Conservation (phyloP, 2,329 filamentous ascomycete genomes). For the Aspergillus pseudotamarii region DNA sequence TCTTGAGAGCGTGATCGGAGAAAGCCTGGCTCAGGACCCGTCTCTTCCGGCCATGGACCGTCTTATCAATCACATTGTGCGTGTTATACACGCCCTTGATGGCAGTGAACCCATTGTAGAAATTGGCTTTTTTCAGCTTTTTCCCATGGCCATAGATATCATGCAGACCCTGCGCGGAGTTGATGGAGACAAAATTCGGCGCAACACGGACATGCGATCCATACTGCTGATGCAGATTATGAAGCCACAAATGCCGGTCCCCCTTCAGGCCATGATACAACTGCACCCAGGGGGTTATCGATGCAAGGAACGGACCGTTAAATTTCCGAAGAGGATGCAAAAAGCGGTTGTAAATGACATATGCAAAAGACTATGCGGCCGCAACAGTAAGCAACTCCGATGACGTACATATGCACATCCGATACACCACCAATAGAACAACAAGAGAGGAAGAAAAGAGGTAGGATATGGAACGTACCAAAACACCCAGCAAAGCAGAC, state of each 20-base stretch:
- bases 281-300: slow-evolving; percentile 54
- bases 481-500: background rate
- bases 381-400: slow-evolving; percentile 5
- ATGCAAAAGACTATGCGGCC: slow-evolving; percentile 11
- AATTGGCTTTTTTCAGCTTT: slow-evolving; percentile 62
- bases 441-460: background rate
- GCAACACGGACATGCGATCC: slow-evolving; percentile 72
- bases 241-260: slow-evolving; percentile 73
- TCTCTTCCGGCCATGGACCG: slow-evolving; percentile 69
- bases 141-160: slow-evolving; percentile 47
- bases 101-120: slow-evolving; percentile 73
- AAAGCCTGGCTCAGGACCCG: slow-evolving; percentile 74
- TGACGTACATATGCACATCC: background rate
- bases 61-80: slow-evolving; percentile 71
- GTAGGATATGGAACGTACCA: slow-evolving; percentile 4
- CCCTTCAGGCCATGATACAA: slow-evolving; percentile 76
- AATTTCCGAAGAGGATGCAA: slow-evolving; percentile 38
- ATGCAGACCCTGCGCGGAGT: slow-evolving; percentile 63
- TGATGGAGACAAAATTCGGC: slow-evolving; percentile 77
- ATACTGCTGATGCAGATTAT: slow-evolving; percentile 70
- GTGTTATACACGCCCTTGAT: slow-evolving; percentile 68
- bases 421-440: background rate
- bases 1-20: slow-evolving; percentile 65
- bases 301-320: slow-evolving; percentile 34
- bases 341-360: slow-evolving; percentile 38